Evolutionary conservation across 2,329 filamentous ascomycete species (phyloP), one percentile per base, ranked within the genome.

Genomic region (Magnaporthiopsis rhizophila): DNA sequence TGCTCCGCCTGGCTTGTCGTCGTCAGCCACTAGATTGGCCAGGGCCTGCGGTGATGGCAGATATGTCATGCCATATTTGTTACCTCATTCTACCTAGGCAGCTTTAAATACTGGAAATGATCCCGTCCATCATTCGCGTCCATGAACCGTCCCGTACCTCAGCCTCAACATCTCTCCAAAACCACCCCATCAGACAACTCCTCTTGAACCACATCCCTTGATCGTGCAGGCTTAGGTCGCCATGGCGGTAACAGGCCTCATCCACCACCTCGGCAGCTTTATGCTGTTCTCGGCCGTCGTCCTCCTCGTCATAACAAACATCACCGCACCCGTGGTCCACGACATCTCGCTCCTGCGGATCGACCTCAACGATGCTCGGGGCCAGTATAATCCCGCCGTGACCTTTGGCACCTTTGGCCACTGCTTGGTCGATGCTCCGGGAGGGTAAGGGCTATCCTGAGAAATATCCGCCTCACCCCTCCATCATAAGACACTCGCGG

Each of bases 371-470:
- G 76, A 78, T 67, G 68, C 71, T 32, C 73, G 71, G 12, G 66
- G 69, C 28, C 72, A 68, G 5, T 71, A 74, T 32, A 70, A 78
- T 9, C 62, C 69, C 9, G 66, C 68, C 13, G 73, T 86, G 45
- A 78, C 76, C 3, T 86, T 85, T 72, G 86, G 86, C 59, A 84
- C 83, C 0, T 88, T 87, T 74, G 86, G 86, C 9, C 84, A 81
- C 71, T 89, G 86, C 71, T 68, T 69, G 26, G 67, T 70, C 62
- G 65, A 72, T 30, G 24, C 57, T 30, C 57, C 28, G 6, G 45
- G 45, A 53, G 45, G 45, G n/a, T n/a, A n/a, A n/a, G n/a, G n/a
- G n/a, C n/a, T n/a, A n/a, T n/a, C n/a, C n/a, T n/a, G n/a, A n/a
- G n/a, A n/a, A n/a, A n/a, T n/a, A n/a, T n/a, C n/a, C n/a, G n/a